A percentile compares a stretch with the other conserved stretches of the same genome.
Conservation (phyloP, 345 rosid genomes). For the Populus nigra region DNA sequence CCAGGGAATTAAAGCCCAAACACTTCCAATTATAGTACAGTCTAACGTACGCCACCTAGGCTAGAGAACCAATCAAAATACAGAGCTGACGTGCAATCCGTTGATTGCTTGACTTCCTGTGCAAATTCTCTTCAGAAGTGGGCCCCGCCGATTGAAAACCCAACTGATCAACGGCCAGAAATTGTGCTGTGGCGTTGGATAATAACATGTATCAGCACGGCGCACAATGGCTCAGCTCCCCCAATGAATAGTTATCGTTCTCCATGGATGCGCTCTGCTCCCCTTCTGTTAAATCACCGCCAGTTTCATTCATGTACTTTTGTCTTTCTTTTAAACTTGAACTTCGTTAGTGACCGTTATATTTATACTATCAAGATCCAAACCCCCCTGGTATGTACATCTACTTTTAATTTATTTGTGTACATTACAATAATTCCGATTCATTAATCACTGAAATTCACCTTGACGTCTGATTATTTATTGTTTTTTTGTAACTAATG, state of each 20-base stretch:
- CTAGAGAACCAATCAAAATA: not conserved
- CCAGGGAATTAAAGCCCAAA: not conserved
- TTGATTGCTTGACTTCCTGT: not conserved
- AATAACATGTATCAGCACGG: constrained; percentile 13
- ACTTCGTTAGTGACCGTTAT: constrained; percentile 32
- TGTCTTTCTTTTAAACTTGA: not conserved
- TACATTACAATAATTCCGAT: not conserved
- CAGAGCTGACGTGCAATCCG: not conserved
- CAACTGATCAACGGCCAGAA: constrained; percentile 23
- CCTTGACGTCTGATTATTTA: not conserved
- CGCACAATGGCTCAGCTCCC: constrained; percentile 30
- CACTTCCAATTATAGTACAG: not conserved
- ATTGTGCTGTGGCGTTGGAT: constrained; percentile 9
- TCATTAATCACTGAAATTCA: not conserved
- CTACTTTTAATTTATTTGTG: not conserved
- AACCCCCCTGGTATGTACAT: not conserved
- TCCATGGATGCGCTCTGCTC: constrained; percentile 36
- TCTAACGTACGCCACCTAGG: not conserved
- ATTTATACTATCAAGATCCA: not conserved
- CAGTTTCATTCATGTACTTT: constrained; percentile 16
- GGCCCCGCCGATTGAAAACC: not conserved
- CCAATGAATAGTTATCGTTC: constrained; percentile 23
- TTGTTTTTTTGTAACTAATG: not conserved
- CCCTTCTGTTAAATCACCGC: constrained; percentile 28
- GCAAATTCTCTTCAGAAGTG: too few species aligned